Conservation (phyloP, 129 eudicot species). For the Kitagawia praeruptora region DNA sequence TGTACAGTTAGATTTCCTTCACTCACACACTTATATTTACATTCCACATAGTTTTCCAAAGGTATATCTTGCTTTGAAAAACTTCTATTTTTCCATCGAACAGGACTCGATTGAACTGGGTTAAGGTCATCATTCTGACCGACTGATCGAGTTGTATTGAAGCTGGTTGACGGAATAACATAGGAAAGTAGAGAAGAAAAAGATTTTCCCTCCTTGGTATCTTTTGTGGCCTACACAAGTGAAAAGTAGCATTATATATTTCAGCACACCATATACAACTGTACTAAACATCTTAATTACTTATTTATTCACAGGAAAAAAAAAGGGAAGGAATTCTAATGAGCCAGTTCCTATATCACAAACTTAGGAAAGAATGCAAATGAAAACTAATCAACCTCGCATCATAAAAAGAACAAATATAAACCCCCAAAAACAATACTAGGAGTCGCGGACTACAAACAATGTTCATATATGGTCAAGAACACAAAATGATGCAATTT, state of each 20-base stretch:
- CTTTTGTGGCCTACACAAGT: slow-evolving; percentile 56
- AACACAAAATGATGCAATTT: background rate
- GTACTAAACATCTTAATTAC: background rate
- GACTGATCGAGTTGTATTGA: slow-evolving; percentile 24
- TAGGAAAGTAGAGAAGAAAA: slow-evolving; percentile 50
- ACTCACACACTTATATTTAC: slow-evolving; percentile 4
- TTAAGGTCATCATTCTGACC: slow-evolving; percentile 22
- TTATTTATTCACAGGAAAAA: background rate
- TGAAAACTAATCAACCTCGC: background rate
- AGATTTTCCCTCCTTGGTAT: slow-evolving; percentile 43
- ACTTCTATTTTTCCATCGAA: slow-evolving; percentile 48
- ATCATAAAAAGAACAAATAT: background rate
- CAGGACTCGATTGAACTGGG: slow-evolving; percentile 39
- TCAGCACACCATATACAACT: background rate
- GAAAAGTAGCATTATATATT: slow-evolving; percentile 22
- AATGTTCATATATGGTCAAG: background rate
- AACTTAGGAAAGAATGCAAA: background rate
- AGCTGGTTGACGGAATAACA: slow-evolving; percentile 39
- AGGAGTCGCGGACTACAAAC: background rate
- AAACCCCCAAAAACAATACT: background rate
- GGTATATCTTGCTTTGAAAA: slow-evolving; percentile 36
- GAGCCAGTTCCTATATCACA: background rate
- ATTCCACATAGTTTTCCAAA: slow-evolving; percentile 30
- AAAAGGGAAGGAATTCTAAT: background rate
- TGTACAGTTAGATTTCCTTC: slow-evolving; percentile 13